These are phyloP conservation scores for Colletotrichum eleusines DNA, from an alignment of 2,329 filamentous ascomycete species.

Conservation along the genomic window DNA sequence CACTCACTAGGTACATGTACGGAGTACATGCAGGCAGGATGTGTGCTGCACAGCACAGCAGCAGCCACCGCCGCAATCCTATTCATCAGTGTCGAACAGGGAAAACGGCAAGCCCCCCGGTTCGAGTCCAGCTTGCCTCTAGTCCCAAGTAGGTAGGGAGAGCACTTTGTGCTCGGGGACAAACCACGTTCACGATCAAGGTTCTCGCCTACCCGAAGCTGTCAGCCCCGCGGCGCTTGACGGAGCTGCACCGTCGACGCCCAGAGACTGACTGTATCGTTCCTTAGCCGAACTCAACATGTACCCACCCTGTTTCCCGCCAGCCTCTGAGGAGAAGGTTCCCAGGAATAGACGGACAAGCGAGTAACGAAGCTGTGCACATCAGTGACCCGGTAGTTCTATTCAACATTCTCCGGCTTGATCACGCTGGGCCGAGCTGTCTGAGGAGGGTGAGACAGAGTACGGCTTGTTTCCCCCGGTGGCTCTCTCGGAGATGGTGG, in stretches of 20 bases:
- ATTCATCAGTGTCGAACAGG: slow-evolving; percentile 21
- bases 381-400: neutral
- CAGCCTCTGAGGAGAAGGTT: neutral
- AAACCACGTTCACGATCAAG: slow-evolving; percentile 8
- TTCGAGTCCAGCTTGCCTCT: neutral
- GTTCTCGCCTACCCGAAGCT: slow-evolving; percentile 15
- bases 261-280: slow-evolving; percentile 2
- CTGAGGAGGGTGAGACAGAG: slow-evolving; percentile 29
- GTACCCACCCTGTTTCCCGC: slow-evolving; percentile 1
- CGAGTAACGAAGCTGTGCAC: neutral
- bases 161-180: slow-evolving; percentile 2
- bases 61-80: slow-evolving; percentile 26
- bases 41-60: slow-evolving; percentile 12
- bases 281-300: slow-evolving; percentile 1
- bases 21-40: slow-evolving; percentile 27
- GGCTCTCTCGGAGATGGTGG: slow-evolving; percentile 38
- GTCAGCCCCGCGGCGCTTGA: slow-evolving; percentile 12
- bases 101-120: slow-evolving; percentile 23
- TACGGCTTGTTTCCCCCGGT: slow-evolving; percentile 21
- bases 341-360: neutral
- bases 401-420: slow-evolving; percentile 7
- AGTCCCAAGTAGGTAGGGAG: neutral
- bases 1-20: slow-evolving; percentile 29
- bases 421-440: slow-evolving; percentile 6
- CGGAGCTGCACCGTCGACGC: slow-evolving; percentile 4